Percentiles rank a stretch among this genome's conserved stretches.
These are phyloP conservation scores for Nemania serpens DNA, from an alignment of 2,329 filamentous ascomycete genomes.

Conservation along the genomic window DNA sequence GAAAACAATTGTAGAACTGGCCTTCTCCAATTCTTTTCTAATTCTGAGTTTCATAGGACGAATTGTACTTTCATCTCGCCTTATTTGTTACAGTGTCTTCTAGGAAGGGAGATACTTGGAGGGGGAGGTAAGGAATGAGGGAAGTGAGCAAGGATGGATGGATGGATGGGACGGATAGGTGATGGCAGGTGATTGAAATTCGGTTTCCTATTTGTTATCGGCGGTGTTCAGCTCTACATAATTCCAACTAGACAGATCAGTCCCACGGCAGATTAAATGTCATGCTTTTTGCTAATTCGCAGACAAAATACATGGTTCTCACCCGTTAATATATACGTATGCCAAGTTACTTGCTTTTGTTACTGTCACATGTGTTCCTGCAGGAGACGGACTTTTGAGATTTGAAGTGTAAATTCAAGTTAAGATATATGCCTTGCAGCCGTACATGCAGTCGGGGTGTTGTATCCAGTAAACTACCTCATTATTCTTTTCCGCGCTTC, in stretches of 20 bases:
- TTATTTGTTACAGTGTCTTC: conserved; percentile 3
- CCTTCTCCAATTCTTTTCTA: conserved; percentile 8
- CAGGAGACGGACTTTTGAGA: too few relatives aligned
- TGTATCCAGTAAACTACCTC: too few relatives aligned
- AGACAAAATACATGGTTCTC: background rate
- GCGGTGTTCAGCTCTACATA: conserved; percentile 16
- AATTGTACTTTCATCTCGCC: conserved; percentile 1
- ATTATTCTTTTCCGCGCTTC: background rate
- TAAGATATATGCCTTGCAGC: too few relatives aligned
- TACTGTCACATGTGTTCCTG: background rate
- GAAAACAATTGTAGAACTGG: conserved; percentile 15
- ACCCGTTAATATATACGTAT: background rate
- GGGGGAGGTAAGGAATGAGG: conserved; percentile 15
- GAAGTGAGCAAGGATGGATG: conserved; percentile 7
- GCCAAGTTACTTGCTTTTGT: background rate
- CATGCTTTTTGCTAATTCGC: background rate
- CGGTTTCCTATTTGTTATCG: conserved; percentile 8
- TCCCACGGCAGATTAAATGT: conserved; percentile 26
- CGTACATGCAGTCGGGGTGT: too few relatives aligned
- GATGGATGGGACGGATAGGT: conserved; percentile 2
- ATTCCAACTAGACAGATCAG: conserved; percentile 24
- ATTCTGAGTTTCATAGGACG: conserved; percentile 11
- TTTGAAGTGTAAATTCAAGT: too few relatives aligned
- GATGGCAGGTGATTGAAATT: conserved; percentile 6
- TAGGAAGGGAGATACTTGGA: conserved; percentile 24